Evolutionary conservation across 78 protist genomes (phyloP).

Genomic region (Speleostelium caveatum): DNA sequence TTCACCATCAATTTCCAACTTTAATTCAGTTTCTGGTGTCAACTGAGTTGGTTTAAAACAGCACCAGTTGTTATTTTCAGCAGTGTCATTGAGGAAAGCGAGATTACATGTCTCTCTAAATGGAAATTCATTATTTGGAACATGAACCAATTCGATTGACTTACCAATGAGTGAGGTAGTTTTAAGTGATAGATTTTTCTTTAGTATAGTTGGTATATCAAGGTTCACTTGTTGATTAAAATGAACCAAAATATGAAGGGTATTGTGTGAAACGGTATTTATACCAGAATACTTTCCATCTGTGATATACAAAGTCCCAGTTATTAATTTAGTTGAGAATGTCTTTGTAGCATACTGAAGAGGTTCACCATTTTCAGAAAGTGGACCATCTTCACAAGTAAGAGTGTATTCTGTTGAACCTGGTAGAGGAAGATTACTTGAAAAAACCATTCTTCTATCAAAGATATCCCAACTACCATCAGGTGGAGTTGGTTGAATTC

Average conservation of each 20-base stretch:
- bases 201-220: not conserved
- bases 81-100: not conserved
- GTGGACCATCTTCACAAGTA: conserved; percentile 34
- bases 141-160: not conserved
- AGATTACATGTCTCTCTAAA: not conserved
- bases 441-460: not conserved
- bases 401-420: not conserved
- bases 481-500: conserved; percentile 26
- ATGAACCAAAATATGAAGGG: not conserved
- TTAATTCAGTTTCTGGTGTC: not conserved
- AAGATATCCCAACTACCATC: conserved; percentile 35
- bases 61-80: not conserved
- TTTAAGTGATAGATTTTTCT: conserved; percentile 10
- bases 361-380: not conserved
- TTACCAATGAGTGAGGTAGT: conserved; percentile 1
- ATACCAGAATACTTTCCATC: too few relatives aligned
- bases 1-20: conserved; percentile 2
- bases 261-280: not conserved
- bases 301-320: too few relatives aligned
- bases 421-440: not conserved
- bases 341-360: not conserved
- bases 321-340: not conserved
- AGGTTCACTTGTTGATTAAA: conserved; percentile 34
- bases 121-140: not conserved
- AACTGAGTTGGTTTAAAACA: conserved; percentile 9